A percentile compares a stretch with the other conserved stretches of the same genome.
These are phyloP conservation scores for Massariosphaeria phaeospora DNA, from an alignment of 495 filamentous ascomycete species.

Conservation along the genomic window DNA sequence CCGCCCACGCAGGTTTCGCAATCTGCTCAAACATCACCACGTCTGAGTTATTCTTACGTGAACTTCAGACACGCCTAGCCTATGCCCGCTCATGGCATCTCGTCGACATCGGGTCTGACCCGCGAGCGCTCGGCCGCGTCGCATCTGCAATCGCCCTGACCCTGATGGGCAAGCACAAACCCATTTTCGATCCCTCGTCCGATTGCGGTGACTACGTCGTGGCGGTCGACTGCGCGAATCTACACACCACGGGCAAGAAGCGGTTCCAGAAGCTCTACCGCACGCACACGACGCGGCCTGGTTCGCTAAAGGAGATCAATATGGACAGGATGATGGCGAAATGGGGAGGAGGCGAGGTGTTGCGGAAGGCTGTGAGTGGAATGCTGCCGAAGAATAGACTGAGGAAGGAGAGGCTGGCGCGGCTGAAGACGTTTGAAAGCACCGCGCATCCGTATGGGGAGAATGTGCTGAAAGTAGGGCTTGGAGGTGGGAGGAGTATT, in stretches of 20 bases:
- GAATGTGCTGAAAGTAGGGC: slow-evolving; percentile 67
- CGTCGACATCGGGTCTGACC: slow-evolving; percentile 62
- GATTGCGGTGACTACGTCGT: slow-evolving; percentile 99
- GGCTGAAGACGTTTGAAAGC: slow-evolving; percentile 94
- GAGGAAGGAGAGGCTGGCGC: slow-evolving; percentile 74
- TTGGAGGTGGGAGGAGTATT: slow-evolving; percentile 33
- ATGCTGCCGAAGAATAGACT: slow-evolving; percentile 98
- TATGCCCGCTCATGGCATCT: slow-evolving; percentile 95
- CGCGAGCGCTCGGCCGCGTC: slow-evolving; percentile 71
- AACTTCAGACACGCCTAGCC: slow-evolving; percentile 78
- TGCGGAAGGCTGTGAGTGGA: slow-evolving; percentile 85
- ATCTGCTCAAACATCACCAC: background rate
- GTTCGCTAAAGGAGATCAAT: slow-evolving; percentile 76
- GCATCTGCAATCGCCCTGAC: slow-evolving; percentile 84
- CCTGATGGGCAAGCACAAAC: slow-evolving; percentile 99
- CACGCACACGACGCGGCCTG: slow-evolving; percentile 83
- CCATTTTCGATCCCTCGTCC: slow-evolving; percentile 87
- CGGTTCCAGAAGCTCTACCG: slow-evolving; percentile 91
- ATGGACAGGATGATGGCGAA: slow-evolving; percentile 95
- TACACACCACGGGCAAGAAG: slow-evolving; percentile 89
- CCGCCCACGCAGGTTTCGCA: background rate
- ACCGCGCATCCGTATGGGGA: slow-evolving; percentile 82
- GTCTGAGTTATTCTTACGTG: background rate
- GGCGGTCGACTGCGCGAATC: slow-evolving; percentile 76
- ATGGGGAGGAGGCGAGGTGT: slow-evolving; percentile 88